These are phyloP conservation scores for Wickerhamomyces sp. DNA, from an alignment of 1,139 yeast species.

Conservation along the genomic window DNA sequence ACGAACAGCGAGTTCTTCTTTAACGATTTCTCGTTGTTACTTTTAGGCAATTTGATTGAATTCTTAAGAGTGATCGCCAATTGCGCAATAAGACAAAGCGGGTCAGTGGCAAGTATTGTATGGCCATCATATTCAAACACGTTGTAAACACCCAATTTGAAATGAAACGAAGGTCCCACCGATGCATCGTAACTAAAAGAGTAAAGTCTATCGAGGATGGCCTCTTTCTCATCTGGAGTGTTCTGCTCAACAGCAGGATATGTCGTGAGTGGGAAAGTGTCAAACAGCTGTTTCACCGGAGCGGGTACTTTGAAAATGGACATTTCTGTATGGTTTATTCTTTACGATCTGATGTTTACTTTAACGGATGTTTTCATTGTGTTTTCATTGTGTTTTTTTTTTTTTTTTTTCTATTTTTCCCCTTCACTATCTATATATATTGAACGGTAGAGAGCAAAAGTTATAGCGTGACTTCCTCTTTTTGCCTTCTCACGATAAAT, in stretches of 20 bases:
- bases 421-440: background rate
- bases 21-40: slow-evolving; percentile 15
- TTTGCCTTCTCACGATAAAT: too few species aligned
- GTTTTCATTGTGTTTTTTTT: background rate
- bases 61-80: slow-evolving; percentile 16
- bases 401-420: background rate
- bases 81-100: slow-evolving; percentile 18
- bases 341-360: too few species aligned
- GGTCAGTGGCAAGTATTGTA: slow-evolving; percentile 20
- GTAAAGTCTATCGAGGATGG: slow-evolving; percentile 14
- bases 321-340: slow-evolving; percentile 2
- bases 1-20: slow-evolving; percentile 18
- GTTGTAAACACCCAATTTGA: slow-evolving; percentile 22
- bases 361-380: background rate
- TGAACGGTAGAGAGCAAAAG: too few species aligned
- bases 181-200: slow-evolving; percentile 5
- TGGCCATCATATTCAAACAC: slow-evolving; percentile 13
- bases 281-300: slow-evolving; percentile 39
- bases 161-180: slow-evolving; percentile 2
- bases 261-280: slow-evolving; percentile 41
- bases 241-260: slow-evolving; percentile 29
- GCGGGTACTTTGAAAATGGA: slow-evolving; percentile 32
- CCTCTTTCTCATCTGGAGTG: slow-evolving; percentile 16
- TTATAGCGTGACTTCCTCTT: too few species aligned
- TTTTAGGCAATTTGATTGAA: slow-evolving; percentile 16